These are phyloP conservation scores for Amphibolis antarctica DNA, from an alignment of 106 monocot species.

Conservation along the genomic window DNA sequence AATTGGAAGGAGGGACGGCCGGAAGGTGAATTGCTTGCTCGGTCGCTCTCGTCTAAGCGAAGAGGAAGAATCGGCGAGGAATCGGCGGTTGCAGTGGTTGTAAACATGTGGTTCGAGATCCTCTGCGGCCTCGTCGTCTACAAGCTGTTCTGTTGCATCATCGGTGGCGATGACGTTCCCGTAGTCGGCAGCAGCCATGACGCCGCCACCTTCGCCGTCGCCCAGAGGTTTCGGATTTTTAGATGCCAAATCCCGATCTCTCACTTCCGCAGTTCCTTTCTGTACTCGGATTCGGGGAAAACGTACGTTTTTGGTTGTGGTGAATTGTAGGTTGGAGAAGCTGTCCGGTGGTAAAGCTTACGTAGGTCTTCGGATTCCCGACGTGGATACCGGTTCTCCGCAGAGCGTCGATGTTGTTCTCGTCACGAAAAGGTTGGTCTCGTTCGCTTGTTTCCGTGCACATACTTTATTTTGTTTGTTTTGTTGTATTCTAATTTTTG, in stretches of 20 bases:
- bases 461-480: background rate
- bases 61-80: too few relatives aligned
- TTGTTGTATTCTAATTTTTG: background rate
- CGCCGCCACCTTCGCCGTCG: slow-evolving; percentile 50
- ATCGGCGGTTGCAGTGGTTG: background rate
- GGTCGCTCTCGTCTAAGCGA: too few relatives aligned
- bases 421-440: slow-evolving; percentile 39
- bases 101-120: slow-evolving; percentile 71
- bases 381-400: slow-evolving; percentile 47
- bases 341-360: slow-evolving; percentile 63
- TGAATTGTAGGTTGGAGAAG: slow-evolving; percentile 56
- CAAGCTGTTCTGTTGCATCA: slow-evolving; percentile 29
- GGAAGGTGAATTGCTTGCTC: too few relatives aligned
- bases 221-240: slow-evolving; percentile 39
- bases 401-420: slow-evolving; percentile 71
- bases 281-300: background rate
- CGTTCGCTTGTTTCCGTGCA: background rate
- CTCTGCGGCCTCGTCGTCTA: slow-evolving; percentile 60
- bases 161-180: slow-evolving; percentile 26
- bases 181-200: slow-evolving; percentile 31
- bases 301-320: too few relatives aligned
- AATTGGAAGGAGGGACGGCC: too few relatives aligned
- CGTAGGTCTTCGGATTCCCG: slow-evolving; percentile 89
- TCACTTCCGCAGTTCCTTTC: background rate
- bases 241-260: background rate